Conservation (phyloP, 1,284 basidiomycete genomes). For the Marasmius tenuissimus region DNA sequence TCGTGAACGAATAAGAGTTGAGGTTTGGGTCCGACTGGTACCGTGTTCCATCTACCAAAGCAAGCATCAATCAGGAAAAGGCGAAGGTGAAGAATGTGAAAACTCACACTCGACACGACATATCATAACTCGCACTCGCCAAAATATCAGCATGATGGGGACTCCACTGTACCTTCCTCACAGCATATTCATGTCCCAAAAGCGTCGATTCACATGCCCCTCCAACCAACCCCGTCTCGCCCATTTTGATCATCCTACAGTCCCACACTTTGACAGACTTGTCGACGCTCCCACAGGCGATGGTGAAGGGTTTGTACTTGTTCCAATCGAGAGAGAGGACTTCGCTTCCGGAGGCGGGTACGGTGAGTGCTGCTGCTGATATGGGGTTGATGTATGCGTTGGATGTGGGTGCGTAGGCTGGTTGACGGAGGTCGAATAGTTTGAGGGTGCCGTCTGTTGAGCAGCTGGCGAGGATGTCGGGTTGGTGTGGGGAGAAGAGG, state of each 20-base stretch:
- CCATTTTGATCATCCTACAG: slow-evolving; percentile 72
- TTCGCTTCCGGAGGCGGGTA: slow-evolving; percentile 72
- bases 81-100: slow-evolving; percentile 4
- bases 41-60: slow-evolving; percentile 59
- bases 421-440: slow-evolving; percentile 76
- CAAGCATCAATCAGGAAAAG: slow-evolving; percentile 4
- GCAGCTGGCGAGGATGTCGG: slow-evolving; percentile 78
- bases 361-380: slow-evolving; percentile 63
- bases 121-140: slow-evolving; percentile 90
- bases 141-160: slow-evolving; percentile 71
- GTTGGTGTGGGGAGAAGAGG: slow-evolving; percentile 88
- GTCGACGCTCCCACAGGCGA: slow-evolving; percentile 85
- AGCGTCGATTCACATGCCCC: slow-evolving; percentile 68
- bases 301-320: slow-evolving; percentile 79
- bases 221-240: slow-evolving; percentile 56
- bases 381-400: slow-evolving; percentile 64
- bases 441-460: slow-evolving; percentile 84
- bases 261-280: slow-evolving; percentile 83
- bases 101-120: slow-evolving; percentile 89
- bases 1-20: slow-evolving; percentile 75
- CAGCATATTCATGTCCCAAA: slow-evolving; percentile 80
- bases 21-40: slow-evolving; percentile 49
- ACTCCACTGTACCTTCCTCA: slow-evolving; percentile 81
- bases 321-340: slow-evolving; percentile 89
- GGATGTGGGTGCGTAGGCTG: slow-evolving; percentile 53